phyloP scores from a whole-genome alignment of 2,329 filamentous ascomycete species.

The Curvularia hawaiiensis region DNA sequence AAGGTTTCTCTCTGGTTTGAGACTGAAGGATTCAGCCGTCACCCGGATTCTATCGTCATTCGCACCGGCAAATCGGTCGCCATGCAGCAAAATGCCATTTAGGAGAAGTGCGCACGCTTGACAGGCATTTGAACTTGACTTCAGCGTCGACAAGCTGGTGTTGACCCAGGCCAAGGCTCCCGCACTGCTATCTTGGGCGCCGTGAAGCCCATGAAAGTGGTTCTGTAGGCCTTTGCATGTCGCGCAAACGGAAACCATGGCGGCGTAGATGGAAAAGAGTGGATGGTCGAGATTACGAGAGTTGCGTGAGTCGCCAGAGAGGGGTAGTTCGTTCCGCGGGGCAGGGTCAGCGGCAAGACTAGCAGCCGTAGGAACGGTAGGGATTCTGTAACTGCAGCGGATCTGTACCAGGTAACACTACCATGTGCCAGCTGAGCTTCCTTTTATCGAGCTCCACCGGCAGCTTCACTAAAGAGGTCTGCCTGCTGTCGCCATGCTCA shows the following conservation, averaged over 20 bases:
- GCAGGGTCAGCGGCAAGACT: constrained; percentile 12
- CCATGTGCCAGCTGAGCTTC: constrained; percentile 10
- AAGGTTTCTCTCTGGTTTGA: constrained; percentile 15
- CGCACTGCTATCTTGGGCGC: constrained; percentile 20
- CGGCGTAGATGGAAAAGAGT: constrained; percentile 6
- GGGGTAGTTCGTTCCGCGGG: constrained; percentile 22
- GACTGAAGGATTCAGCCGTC: constrained; percentile 36
- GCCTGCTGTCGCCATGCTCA: constrained; percentile 1
- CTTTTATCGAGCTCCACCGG: constrained; percentile 13
- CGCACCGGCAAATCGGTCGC: constrained; percentile 34
- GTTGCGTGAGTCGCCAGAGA: constrained; percentile 14
- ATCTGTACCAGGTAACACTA: constrained; percentile 14
- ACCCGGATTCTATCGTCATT: constrained; percentile 34
- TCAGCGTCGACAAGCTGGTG: constrained; percentile 37
- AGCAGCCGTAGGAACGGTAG: background rate
- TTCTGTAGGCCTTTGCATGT: constrained; percentile 45
- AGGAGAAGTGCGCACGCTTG: constrained; percentile 42
- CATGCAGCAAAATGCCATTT: constrained; percentile 41
- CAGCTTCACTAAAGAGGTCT: background rate
- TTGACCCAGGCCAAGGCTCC: constrained; percentile 32
- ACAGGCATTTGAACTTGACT: constrained; percentile 37
- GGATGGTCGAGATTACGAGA: constrained; percentile 8
- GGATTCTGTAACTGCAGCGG: constrained; percentile 8
- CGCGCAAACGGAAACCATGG: constrained; percentile 40
- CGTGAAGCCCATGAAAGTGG: constrained; percentile 29